A percentile compares a stretch with the other conserved stretches of the same genome.
These are phyloP conservation scores for Neophaeococcomyces aloes DNA, from an alignment of 2,329 filamentous ascomycete species.

Conservation along the genomic window DNA sequence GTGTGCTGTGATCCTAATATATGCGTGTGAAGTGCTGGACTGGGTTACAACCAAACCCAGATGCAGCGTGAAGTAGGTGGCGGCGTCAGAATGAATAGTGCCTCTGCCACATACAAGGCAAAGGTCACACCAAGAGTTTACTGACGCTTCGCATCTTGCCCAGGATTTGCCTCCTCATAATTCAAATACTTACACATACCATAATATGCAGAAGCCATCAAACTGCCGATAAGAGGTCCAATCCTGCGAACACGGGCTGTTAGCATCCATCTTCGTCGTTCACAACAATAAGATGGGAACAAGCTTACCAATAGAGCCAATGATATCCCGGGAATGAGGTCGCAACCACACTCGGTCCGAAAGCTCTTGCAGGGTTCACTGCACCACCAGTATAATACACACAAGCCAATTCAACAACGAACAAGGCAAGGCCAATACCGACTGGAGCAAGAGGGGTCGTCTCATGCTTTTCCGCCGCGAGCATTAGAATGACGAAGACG, in stretches of 20 bases:
- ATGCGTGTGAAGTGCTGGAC: too few relatives aligned
- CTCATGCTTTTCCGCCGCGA: slow-evolving; percentile 63
- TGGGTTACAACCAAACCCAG: too few relatives aligned
- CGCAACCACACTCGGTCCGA: slow-evolving; percentile 37
- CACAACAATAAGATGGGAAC: too few relatives aligned
- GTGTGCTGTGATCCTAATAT: too few relatives aligned
- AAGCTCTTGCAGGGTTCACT: slow-evolving; percentile 38
- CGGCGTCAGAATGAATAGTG: too few relatives aligned
- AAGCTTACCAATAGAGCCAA: slow-evolving; percentile 23
- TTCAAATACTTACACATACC: slow-evolving; percentile 33
- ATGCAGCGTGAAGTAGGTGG: too few relatives aligned
- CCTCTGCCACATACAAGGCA: too few relatives aligned
- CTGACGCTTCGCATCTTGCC: too few relatives aligned
- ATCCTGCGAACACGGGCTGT: neutral
- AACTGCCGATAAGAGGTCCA: neutral
- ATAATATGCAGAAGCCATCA: slow-evolving; percentile 4
- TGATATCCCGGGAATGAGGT: slow-evolving; percentile 37
- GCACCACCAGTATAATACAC: slow-evolving; percentile 39
- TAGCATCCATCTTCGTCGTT: neutral
- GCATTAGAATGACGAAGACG: slow-evolving; percentile 56
- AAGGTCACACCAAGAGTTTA: too few relatives aligned
- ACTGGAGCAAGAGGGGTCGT: slow-evolving; percentile 61
- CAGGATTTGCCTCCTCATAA: slow-evolving; percentile 1
- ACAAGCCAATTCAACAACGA: slow-evolving; percentile 47
- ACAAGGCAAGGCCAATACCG: slow-evolving; percentile 60